These are phyloP conservation scores for Colletotrichum camelliae DNA, from an alignment of 2,329 filamentous ascomycete genomes.

Conservation along the genomic window DNA sequence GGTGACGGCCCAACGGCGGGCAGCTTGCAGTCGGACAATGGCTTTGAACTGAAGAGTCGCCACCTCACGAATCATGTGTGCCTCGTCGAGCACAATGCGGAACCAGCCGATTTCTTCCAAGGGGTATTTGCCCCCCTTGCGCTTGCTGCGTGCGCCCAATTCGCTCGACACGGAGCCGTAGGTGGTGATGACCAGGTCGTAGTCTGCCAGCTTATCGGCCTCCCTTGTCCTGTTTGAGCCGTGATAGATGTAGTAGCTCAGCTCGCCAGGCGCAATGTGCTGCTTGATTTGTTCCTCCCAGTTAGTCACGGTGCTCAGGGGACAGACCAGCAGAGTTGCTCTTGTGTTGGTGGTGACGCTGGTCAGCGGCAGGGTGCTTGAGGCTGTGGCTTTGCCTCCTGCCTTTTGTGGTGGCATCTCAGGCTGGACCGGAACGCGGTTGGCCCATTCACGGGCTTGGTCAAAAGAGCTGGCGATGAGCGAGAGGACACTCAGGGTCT, in stretches of 20 bases:
- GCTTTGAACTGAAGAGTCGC: constrained; percentile 83
- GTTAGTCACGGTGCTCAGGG: constrained; percentile 89
- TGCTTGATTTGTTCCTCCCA: constrained; percentile 93
- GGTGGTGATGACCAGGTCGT: constrained; percentile 89
- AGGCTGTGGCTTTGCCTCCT: constrained; percentile 39
- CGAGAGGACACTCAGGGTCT: constrained; percentile 85
- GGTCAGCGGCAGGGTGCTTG: constrained; percentile 53
- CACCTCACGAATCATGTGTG: constrained; percentile 90
- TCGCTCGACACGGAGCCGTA: constrained; percentile 90
- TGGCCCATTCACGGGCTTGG: constrained; percentile 68
- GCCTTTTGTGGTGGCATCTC: constrained; percentile 40
- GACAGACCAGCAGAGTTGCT: constrained; percentile 85
- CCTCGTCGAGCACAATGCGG: constrained; percentile 91
- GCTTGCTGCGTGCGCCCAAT: constrained; percentile 66
- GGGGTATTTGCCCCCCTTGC: constrained; percentile 66
- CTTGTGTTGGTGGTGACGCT: constrained; percentile 70
- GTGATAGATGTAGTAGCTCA: constrained; percentile 87
- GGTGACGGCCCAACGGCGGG: constrained; percentile 94
- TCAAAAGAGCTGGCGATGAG: constrained; percentile 71
- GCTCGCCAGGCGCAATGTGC: constrained; percentile 69
- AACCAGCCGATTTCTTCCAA: constrained; percentile 88
- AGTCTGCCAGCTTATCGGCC: constrained; percentile 69
- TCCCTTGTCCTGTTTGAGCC: constrained; percentile 78
- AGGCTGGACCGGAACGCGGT: constrained; percentile 55
- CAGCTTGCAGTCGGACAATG: constrained; percentile 78